Evolutionary conservation across 1,284 basidiomycete species (phyloP).

Genomic region (Tilletia caries): DNA sequence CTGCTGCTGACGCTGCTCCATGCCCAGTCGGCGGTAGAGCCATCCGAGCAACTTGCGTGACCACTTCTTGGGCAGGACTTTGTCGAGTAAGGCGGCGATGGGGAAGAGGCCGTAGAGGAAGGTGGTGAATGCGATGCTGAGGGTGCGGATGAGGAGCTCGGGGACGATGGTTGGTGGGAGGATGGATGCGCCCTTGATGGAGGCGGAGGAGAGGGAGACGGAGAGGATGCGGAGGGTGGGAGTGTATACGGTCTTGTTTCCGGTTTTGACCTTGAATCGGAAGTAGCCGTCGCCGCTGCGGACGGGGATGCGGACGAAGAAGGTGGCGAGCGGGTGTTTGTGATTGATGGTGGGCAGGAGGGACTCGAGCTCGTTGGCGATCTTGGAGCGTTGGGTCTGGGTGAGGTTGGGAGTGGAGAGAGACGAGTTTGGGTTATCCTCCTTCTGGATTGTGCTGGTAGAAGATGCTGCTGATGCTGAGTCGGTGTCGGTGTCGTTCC

Average conservation of each 20-base stretch:
- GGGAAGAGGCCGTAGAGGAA: constrained; percentile 39
- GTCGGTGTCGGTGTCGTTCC: neutral
- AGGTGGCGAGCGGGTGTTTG: constrained; percentile 25
- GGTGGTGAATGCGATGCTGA: constrained; percentile 29
- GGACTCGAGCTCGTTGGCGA: constrained; percentile 32
- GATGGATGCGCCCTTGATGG: constrained; percentile 33
- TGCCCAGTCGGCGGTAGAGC: constrained; percentile 34
- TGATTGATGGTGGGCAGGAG: constrained; percentile 26
- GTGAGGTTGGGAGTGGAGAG: constrained; percentile 13
- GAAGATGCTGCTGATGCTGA: neutral
- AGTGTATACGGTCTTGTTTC: constrained; percentile 17
- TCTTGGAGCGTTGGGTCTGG: constrained; percentile 23
- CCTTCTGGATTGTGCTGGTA: neutral
- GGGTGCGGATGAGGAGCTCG: constrained; percentile 34
- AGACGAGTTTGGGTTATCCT: neutral
- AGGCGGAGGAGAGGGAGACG: constrained; percentile 38
- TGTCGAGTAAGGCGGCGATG: constrained; percentile 34
- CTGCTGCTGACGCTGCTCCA: constrained; percentile 28
- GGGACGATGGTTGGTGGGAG: constrained; percentile 39
- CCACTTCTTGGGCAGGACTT: constrained; percentile 32
- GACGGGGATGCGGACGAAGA: constrained; percentile 35
- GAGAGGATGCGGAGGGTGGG: constrained; percentile 41
- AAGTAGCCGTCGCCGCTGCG: constrained; percentile 41
- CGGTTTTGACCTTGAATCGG: constrained; percentile 22
- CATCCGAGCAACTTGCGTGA: constrained; percentile 28